Evolutionary conservation across 495 filamentous ascomycete species (phyloP), one percentile per base, ranked within the genome.

Genomic region (Stereocaulon alpinum): DNA sequence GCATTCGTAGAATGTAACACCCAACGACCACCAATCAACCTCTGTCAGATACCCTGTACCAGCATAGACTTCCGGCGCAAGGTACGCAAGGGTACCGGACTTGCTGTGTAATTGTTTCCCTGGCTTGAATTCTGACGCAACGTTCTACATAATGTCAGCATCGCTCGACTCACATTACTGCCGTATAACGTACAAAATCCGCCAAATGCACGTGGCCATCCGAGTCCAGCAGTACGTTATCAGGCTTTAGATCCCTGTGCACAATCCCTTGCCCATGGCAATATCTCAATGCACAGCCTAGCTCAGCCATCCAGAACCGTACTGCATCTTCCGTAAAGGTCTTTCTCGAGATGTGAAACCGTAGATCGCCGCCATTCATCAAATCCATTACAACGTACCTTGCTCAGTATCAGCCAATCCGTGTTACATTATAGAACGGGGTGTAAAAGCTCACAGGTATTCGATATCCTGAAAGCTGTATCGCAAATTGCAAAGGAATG

Each of bases 391-490:
- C 94, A 64, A 98, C 83, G 72, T 98, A 97, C 76, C 92, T 96
- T 96, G 62, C 20, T 20, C 40, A 20, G 40, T 69, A 59, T 72
- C 57, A 58, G 42, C 32, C n/a, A 15, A 15, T 63, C 24, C 42
- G 41, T 52, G 4, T 44, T 29, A 40, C 32, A 5, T 30, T 10
- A 30, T 18, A n/a, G n/a, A 27, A 24, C 24, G 40, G 29, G 54
- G 9, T 29, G 32, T 57, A 41, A 18, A 7, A 61, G 73, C 89
- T 64, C 79, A 98, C 93, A 98, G 85, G 73, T 98, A 98, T 70
- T 98, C 93, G 65, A 96, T 89, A 72, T 98, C 93, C 74, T 98
- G 93, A 70, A 98, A 98, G 76, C 91, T 96, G 73, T 97, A 98
- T 55, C 93, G 86, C 76, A 98, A 79, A 71, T 98, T 98, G 78